phyloP scores from a whole-genome alignment of 1,284 basidiomycete genomes.

The Tremellales sp. region DNA sequence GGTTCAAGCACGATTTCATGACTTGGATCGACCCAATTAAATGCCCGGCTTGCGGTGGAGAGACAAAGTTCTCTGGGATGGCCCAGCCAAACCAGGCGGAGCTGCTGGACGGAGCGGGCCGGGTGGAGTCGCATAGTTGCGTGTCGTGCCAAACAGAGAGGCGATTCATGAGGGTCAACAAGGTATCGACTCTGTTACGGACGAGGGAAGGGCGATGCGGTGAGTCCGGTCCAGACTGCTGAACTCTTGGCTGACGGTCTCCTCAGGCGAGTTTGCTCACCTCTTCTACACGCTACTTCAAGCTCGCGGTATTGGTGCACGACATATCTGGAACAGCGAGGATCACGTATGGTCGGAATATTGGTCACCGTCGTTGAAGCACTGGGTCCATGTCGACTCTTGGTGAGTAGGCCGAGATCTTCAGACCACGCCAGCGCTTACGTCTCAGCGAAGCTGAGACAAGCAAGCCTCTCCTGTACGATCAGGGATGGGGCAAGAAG shows the following conservation, averaged over 20 bases:
- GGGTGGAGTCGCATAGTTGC: constrained; percentile 50
- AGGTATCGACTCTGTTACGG: constrained; percentile 38
- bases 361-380: constrained; percentile 31
- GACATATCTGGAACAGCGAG: constrained; percentile 51
- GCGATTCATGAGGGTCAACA: constrained; percentile 49
- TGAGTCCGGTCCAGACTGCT: constrained; percentile 12
- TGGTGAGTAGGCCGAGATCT: constrained; percentile 23
- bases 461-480: constrained; percentile 50
- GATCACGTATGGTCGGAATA: constrained; percentile 55
- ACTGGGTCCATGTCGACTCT: constrained; percentile 53
- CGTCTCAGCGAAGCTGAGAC: constrained; percentile 44
- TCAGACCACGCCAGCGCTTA: constrained; percentile 3
- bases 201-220: constrained; percentile 51
- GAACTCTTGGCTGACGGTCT: not conserved
- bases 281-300: constrained; percentile 51
- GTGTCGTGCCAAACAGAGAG: constrained; percentile 12
- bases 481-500: constrained; percentile 52
- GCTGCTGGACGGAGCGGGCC: constrained; percentile 40
- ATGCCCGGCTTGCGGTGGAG: constrained; percentile 42
- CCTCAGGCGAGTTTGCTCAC: constrained; percentile 48
- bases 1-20: constrained; percentile 52
- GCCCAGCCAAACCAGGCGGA: constrained; percentile 34
- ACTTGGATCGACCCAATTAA: constrained; percentile 52
- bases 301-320: constrained; percentile 45
- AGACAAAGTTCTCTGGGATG: constrained; percentile 22